A percentile compares a stretch with the other conserved stretches of the same genome.
Conservation (phyloP, 345 rosid genomes). For the Acer negundo region DNA sequence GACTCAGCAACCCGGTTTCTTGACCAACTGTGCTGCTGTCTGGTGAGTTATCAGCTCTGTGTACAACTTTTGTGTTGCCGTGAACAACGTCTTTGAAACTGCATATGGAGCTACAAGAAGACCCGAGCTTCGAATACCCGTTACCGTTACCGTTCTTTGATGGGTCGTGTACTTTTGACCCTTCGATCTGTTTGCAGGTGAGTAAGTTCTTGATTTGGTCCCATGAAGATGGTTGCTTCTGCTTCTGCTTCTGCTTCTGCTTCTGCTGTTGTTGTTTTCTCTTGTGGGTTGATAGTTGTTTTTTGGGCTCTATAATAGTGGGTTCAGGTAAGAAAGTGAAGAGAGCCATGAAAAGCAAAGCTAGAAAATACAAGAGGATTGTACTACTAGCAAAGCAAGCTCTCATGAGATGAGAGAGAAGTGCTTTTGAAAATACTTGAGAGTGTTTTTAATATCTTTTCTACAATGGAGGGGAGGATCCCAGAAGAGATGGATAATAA, state of each 20-base stretch:
- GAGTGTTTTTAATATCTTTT: background rate
- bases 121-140: slow-evolving; percentile 48
- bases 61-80: slow-evolving; percentile 91
- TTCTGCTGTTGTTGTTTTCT: slow-evolving; percentile 27
- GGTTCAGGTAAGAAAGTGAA: slow-evolving; percentile 55
- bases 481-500: slow-evolving; percentile 47
- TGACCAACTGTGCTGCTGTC: slow-evolving; percentile 72
- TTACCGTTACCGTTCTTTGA: slow-evolving; percentile 43
- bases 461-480: slow-evolving; percentile 40
- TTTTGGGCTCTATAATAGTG: slow-evolving; percentile 21
- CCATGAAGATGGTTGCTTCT: slow-evolving; percentile 84
- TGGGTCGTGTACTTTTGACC: slow-evolving; percentile 74
- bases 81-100: slow-evolving; percentile 85
- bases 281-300: slow-evolving; percentile 33
- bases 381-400: slow-evolving; percentile 4
- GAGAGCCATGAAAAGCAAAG: slow-evolving; percentile 56
- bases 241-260: slow-evolving; percentile 26
- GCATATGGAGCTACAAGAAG: slow-evolving; percentile 91
- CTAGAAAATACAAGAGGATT: slow-evolving; percentile 6
- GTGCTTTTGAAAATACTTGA: slow-evolving; percentile 8
- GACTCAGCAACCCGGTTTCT: slow-evolving; percentile 58
- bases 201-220: slow-evolving; percentile 94
- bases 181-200: slow-evolving; percentile 86
- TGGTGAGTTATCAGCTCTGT: slow-evolving; percentile 91
- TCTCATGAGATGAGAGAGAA: slow-evolving; percentile 14